Evolutionary conservation across 179 eudicot genomes (phyloP).

Genomic region (Heliamphora pulchella): DNA sequence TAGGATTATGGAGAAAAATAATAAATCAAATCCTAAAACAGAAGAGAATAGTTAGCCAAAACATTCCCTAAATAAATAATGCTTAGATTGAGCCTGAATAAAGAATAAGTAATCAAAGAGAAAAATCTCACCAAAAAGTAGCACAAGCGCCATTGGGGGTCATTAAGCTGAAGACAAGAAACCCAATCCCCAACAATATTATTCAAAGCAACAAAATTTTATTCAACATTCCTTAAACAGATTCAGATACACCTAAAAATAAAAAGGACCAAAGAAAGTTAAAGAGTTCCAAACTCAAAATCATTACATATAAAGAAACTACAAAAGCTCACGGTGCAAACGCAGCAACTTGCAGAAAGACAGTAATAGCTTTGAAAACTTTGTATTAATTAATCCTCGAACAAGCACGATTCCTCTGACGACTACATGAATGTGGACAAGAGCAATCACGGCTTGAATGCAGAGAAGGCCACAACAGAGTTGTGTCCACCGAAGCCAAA

Average conservation of each 20-base stretch:
- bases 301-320: background rate
- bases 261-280: background rate
- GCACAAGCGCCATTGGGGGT: too few relatives aligned
- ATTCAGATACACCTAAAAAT: background rate
- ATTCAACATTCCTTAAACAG: background rate
- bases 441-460: slow-evolving; percentile 61
- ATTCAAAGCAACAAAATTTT: slow-evolving; percentile 20
- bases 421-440: background rate
- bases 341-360: slow-evolving; percentile 1
- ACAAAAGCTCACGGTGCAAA: background rate
- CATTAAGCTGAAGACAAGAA: too few relatives aligned
- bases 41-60: too few relatives aligned
- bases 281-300: slow-evolving; percentile 10
- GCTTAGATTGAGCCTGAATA: too few relatives aligned
- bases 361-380: slow-evolving; percentile 6
- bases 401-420: background rate
- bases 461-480: slow-evolving; percentile 81
- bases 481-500: slow-evolving; percentile 95
- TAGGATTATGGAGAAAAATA: too few relatives aligned
- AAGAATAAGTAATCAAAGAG: too few relatives aligned
- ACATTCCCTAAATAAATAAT: too few relatives aligned
- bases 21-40: too few relatives aligned
- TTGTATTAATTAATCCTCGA: background rate
- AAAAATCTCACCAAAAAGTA: too few relatives aligned
- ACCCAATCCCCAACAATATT: background rate